phyloP scores from a whole-genome alignment of 1,284 basidiomycete genomes.

The Leccinum ponderosum region DNA sequence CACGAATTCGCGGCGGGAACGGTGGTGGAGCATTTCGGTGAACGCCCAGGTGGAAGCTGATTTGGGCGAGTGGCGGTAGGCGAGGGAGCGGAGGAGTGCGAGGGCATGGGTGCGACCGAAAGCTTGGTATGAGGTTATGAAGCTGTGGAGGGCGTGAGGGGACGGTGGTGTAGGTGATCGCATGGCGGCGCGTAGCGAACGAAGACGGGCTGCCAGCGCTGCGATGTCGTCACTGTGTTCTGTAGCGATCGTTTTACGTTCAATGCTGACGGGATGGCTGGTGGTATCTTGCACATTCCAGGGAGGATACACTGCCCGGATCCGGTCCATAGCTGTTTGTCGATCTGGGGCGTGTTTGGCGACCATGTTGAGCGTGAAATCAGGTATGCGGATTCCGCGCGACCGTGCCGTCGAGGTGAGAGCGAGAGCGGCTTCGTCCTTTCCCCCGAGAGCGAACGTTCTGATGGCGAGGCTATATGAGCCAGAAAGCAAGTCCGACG shows the following conservation, averaged over 20 bases:
- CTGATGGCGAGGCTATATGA: constrained; percentile 24
- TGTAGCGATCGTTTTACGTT: not conserved
- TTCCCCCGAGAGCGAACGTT: constrained; percentile 24
- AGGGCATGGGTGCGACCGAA: constrained; percentile 3
- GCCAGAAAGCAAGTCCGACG: constrained; percentile 8
- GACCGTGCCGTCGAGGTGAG: constrained; percentile 21
- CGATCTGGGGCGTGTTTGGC: constrained; percentile 17
- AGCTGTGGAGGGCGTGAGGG: constrained; percentile 11
- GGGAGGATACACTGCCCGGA: constrained; percentile 16
- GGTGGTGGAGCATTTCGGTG: constrained; percentile 39
- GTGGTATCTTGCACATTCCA: constrained; percentile 6
- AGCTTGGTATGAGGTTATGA: constrained; percentile 11
- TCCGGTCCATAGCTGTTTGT: constrained; percentile 10
- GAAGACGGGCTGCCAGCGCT: constrained; percentile 18
- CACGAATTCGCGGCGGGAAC: constrained; percentile 13
- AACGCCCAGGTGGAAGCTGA: constrained; percentile 36
- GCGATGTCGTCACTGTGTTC: constrained; percentile 6
- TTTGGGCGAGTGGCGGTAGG: constrained; percentile 25
- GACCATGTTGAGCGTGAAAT: constrained; percentile 29
- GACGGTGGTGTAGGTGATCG: no score
- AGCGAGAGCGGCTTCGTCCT: constrained; percentile 16
- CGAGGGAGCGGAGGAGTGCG: constrained; percentile 24
- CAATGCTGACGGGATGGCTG: not conserved
- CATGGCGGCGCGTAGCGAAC: no score
- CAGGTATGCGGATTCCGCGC: constrained; percentile 16